These are phyloP conservation scores for Candida nitratophila DNA, from an alignment of 805 yeast genomes.

Conservation along the genomic window DNA sequence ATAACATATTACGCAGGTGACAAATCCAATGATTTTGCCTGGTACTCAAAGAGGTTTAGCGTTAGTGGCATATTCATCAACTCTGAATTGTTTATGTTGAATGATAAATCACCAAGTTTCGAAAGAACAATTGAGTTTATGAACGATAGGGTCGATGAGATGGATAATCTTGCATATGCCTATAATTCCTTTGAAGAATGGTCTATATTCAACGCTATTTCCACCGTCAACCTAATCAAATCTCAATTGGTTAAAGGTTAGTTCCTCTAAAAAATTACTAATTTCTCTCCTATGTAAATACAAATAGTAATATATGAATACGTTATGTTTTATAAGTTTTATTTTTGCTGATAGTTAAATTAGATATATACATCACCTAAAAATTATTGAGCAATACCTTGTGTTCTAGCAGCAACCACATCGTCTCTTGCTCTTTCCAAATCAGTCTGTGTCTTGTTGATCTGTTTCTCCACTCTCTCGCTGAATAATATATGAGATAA, in stretches of 20 bases:
- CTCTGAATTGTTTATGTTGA: conserved; percentile 73
- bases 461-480: conserved; percentile 63
- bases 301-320: too few species aligned
- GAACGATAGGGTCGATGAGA: conserved; percentile 45
- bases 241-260: conserved; percentile 63
- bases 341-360: too few species aligned
- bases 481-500: conserved; percentile 8
- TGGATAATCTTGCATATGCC: conserved; percentile 49
- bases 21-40: conserved; percentile 69
- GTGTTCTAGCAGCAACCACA: conserved; percentile 13
- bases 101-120: conserved; percentile 54
- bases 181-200: conserved; percentile 71
- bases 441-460: conserved; percentile 45
- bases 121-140: conserved; percentile 59
- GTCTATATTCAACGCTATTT: conserved; percentile 59
- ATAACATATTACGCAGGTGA: conserved; percentile 77
- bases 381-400: too few species aligned
- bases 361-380: too few species aligned
- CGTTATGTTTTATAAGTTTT: too few species aligned
- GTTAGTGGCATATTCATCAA: conserved; percentile 65
- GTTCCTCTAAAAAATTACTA: neutral
- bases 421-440: conserved; percentile 56
- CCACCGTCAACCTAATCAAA: conserved; percentile 58
- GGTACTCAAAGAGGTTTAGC: conserved; percentile 85
- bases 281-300: too few species aligned